A percentile compares a stretch with the other conserved stretches of the same genome.
Conservation (phyloP, 2,329 filamentous ascomycete genomes). For the Fusarium mexicanum region DNA sequence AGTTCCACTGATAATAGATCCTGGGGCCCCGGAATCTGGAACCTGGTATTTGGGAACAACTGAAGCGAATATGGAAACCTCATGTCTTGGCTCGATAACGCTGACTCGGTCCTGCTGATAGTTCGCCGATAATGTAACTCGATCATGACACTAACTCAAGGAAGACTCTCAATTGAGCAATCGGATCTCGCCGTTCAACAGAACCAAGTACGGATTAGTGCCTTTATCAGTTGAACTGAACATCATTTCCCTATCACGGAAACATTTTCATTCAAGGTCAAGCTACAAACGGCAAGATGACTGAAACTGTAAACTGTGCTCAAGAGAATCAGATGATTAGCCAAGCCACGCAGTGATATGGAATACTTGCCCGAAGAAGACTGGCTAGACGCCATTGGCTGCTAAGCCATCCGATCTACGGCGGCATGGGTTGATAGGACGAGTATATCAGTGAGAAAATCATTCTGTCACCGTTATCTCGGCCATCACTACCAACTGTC, state of each 20-base stretch:
- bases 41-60: no score
- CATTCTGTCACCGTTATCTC: background rate
- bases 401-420: background rate
- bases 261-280: background rate
- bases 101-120: background rate
- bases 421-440: background rate
- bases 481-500: no score
- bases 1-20: no score
- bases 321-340: background rate
- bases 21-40: no score
- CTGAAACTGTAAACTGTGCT: background rate
- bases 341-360: fast-evolving
- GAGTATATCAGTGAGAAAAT: background rate
- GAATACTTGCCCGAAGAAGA: background rate
- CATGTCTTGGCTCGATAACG: background rate
- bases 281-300: fast-evolving
- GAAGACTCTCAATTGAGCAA: background rate
- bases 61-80: background rate
- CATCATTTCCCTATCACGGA: background rate
- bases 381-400: fast-evolving
- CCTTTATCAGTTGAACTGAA: background rate
- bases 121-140: background rate
- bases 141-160: background rate
- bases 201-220: background rate
- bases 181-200: background rate